Evolutionary conservation across 441 rosid species (phyloP), one percentile per base, ranked within the genome.

Genomic region (Daphne laureola): DNA sequence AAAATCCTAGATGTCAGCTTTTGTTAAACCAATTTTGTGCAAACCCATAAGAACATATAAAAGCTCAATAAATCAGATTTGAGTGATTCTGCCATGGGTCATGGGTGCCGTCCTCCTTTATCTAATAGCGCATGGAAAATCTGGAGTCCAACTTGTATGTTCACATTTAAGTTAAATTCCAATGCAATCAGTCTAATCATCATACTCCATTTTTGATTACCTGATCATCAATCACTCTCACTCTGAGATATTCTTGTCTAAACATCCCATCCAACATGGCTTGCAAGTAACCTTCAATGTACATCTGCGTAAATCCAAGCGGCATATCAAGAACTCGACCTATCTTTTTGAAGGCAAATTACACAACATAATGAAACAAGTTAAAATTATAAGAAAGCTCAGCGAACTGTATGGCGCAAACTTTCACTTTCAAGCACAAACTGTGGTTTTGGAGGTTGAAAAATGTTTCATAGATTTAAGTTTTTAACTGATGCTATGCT

Each of bases 211-310:
- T 51, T 46, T 43, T 23, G 59, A 18, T 67, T 73, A 89, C 98
- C 96, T 86, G 92, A 83, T 92, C 84, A 35, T 92, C 90, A 46
- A 86, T 76, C 64, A 89, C 92, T 78, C 88, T 80, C 68, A 92
- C 97, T 68, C 90, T 74, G 53, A 92, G 90, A 77, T 92, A 92
- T 67, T 89, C 98, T 75, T 89, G 98, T 64, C 86, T 83, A 65
- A 84, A 92, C 73, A 78, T 73, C 3, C 86, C 49, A 71, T 92
- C 96, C 81, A 92, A 63, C 97, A 89, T 86, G 53, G 98, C 98
- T 78, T 89, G 96, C 61, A 89, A 83, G 77, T 89, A 92, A 42
- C 98, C 97, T 79, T 92, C 96, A 67, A 92, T 80, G 67, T 89
- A 92, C 58, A 86, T 68, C 97, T 84, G 92, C 81, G 70, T 49